These are phyloP conservation scores for Crassisporium funariophilum DNA, from an alignment of 768 basidiomycete species.

Conservation along the genomic window DNA sequence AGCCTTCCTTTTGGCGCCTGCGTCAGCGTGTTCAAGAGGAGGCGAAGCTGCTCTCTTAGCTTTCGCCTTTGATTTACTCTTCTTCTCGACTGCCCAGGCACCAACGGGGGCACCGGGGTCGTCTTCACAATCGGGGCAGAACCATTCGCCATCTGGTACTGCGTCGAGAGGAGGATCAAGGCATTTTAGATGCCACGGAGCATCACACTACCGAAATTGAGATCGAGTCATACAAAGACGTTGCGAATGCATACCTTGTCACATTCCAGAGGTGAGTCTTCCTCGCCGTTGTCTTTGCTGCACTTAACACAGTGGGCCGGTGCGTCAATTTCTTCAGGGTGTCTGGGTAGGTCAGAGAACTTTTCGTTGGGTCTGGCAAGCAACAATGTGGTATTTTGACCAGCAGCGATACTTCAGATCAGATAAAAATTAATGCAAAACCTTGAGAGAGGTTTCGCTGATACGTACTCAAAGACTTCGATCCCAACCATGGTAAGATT, in stretches of 20 bases:
- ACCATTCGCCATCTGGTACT: conserved; percentile 91
- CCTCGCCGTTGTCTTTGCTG: conserved; percentile 66
- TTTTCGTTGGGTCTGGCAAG: conserved; percentile 76
- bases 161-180: conserved; percentile 73
- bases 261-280: conserved; percentile 79
- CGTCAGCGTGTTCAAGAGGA: conserved; percentile 15
- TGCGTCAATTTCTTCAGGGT: conserved; percentile 72
- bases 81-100: conserved; percentile 30
- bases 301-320: conserved; percentile 76
- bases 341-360: conserved; percentile 76
- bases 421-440: background rate
- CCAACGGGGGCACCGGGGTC: conserved; percentile 60
- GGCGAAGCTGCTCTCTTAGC: conserved; percentile 23
- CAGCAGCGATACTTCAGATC: conserved; percentile 68
- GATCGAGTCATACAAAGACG: conserved; percentile 8
- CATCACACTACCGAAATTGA: conserved; percentile 69
- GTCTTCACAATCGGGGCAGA: conserved; percentile 74
- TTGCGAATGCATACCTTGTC: conserved; percentile 86
- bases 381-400: conserved; percentile 85
- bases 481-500: conserved; percentile 75
- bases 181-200: conserved; percentile 84
- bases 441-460: background rate
- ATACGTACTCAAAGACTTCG: conserved; percentile 70
- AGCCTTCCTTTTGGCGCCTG: conserved; percentile 21
- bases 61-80: conserved; percentile 28